phyloP scores from a whole-genome alignment of 2,329 filamentous ascomycete genomes.

The Dactylella cylindrospora region DNA sequence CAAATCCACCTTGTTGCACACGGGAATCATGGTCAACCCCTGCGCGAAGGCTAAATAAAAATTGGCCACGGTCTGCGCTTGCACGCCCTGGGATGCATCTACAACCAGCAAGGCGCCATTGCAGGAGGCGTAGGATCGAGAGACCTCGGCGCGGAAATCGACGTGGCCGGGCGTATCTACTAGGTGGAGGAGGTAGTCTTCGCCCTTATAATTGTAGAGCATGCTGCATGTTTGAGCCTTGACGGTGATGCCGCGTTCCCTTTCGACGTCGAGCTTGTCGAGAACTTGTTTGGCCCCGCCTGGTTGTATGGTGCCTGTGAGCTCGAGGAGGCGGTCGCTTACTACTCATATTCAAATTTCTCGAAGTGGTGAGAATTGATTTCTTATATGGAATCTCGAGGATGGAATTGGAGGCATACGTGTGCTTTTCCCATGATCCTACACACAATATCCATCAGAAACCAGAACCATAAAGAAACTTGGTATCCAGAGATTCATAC shows the following conservation, averaged over 20 bases:
- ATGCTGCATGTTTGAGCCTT: constrained; percentile 99
- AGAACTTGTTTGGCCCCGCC: constrained; percentile 92
- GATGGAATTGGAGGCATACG: constrained; percentile 49
- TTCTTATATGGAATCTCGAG: background rate
- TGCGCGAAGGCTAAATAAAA: constrained; percentile 97
- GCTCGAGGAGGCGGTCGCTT: constrained; percentile 85
- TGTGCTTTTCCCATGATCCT: constrained; percentile 95
- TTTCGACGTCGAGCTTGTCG: constrained; percentile 94
- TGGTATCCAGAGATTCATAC: constrained; percentile 42
- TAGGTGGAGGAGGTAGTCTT: constrained; percentile 90
- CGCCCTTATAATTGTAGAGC: constrained; percentile 82
- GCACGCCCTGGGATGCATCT: constrained; percentile 82
- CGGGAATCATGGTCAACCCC: constrained; percentile 79
- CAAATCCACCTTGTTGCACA: constrained; percentile 96
- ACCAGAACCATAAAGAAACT: background rate
- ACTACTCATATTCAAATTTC: constrained; percentile 53
- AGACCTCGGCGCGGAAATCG: constrained; percentile 95
- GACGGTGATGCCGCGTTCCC: constrained; percentile 94
- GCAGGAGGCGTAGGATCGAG: constrained; percentile 91
- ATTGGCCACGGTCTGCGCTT: constrained; percentile 97
- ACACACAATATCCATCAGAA: constrained; percentile 38
- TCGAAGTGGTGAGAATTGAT: background rate
- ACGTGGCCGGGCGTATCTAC: constrained; percentile 98
- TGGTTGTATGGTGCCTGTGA: constrained; percentile 86
- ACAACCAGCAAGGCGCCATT: constrained; percentile 89